phyloP scores from a whole-genome alignment of 257 asterid genomes.

The Coffea eugenioides region DNA sequence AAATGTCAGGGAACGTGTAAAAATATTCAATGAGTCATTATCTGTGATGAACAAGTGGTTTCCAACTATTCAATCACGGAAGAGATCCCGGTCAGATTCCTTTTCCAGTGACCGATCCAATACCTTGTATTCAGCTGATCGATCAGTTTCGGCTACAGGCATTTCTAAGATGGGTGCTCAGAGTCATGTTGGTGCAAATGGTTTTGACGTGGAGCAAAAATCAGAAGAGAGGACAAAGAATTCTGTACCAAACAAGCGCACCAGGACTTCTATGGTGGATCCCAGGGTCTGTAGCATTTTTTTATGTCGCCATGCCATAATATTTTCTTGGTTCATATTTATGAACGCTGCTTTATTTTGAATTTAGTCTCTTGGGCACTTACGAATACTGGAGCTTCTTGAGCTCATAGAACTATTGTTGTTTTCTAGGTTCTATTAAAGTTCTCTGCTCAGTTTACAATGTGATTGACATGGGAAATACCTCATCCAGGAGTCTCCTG shows the following conservation, averaged over 20 bases:
- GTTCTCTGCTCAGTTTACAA: background rate
- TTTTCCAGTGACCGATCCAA: conserved; percentile 66
- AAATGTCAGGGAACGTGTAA: conserved; percentile 77
- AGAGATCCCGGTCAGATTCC: conserved; percentile 80
- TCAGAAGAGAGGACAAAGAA: conserved; percentile 62
- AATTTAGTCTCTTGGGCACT: conserved; percentile 1
- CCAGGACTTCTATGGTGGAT: conserved; percentile 86
- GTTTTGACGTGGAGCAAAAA: conserved; percentile 71
- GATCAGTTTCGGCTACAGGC: conserved; percentile 53
- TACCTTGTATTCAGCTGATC: conserved; percentile 56
- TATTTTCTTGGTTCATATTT: conserved; percentile 12
- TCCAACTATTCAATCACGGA: conserved; percentile 76
- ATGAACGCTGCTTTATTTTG: background rate
- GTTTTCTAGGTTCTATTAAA: background rate
- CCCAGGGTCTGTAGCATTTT: conserved; percentile 48
- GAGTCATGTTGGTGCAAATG: conserved; percentile 53
- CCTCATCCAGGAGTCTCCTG: background rate
- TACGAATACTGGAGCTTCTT: background rate
- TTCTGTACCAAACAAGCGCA: conserved; percentile 76
- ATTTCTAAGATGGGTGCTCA: conserved; percentile 60
- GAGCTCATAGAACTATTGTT: background rate
- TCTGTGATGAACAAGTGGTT: conserved; percentile 82
- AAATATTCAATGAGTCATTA: conserved; percentile 73
- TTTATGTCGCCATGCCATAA: background rate
- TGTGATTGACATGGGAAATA: background rate